Conservation (phyloP, 352 stramenopile species). For the Sclerospora graminicola region DNA sequence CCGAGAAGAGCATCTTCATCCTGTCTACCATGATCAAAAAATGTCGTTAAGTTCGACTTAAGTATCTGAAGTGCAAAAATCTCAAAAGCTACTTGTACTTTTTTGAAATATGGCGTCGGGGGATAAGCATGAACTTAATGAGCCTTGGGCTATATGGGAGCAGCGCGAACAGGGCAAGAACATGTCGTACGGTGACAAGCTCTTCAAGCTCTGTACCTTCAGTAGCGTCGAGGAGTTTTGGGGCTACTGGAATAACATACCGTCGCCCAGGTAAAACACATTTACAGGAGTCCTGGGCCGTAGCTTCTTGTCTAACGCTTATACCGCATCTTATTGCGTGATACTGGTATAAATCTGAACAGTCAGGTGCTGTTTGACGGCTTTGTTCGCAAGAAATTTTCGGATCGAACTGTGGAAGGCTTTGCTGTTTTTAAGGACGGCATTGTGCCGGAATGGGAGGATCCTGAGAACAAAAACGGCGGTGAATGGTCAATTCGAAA, state of each 20-base stretch:
- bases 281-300: not conserved
- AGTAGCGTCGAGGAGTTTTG: constrained; percentile 85
- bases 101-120: constrained; percentile 28
- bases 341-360: not conserved
- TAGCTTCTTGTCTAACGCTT: not conserved
- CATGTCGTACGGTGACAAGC: constrained; percentile 78
- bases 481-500: constrained; percentile 82
- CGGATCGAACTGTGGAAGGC: constrained; percentile 88
- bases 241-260: constrained; percentile 88
- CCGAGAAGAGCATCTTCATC: constrained; percentile 68
- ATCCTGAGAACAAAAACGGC: constrained; percentile 81
- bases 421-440: constrained; percentile 89
- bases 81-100: too few relatives aligned
- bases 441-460: constrained; percentile 86
- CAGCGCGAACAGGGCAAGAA: constrained; percentile 81
- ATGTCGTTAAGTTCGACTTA: constrained; percentile 10
- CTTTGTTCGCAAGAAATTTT: constrained; percentile 85
- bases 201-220: constrained; percentile 84
- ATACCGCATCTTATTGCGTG: not conserved
- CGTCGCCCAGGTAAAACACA: constrained; percentile 56
- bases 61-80: not conserved
- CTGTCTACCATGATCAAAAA: constrained; percentile 14
- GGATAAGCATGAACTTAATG: constrained; percentile 67
- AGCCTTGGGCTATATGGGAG: constrained; percentile 82
- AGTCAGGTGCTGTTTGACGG: constrained; percentile 75